Percentiles rank a stretch among this genome's conserved stretches.
Conservation (phyloP, 805 yeast species). For the Saturnispora zaruensis region DNA sequence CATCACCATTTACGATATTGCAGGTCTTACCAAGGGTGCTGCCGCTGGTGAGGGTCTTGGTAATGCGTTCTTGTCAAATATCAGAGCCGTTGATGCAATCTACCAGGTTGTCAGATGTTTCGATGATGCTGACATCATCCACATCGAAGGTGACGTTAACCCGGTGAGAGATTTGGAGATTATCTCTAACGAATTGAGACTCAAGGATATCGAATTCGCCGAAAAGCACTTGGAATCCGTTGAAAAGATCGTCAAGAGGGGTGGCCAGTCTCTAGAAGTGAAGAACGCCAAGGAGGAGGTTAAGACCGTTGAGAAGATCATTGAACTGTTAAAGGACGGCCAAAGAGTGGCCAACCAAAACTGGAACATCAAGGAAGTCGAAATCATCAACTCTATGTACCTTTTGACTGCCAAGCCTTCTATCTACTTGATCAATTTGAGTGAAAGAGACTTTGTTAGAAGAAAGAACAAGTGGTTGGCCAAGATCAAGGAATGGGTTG, state of each 20-base stretch:
- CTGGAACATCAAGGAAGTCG: constrained; percentile 61
- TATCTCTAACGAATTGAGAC: constrained; percentile 82
- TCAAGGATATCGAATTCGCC: constrained; percentile 93
- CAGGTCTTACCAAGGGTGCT: constrained; percentile 97
- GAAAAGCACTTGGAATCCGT: constrained; percentile 48
- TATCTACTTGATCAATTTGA: constrained; percentile 64
- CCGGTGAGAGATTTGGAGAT: constrained; percentile 93
- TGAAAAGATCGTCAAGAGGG: constrained; percentile 50
- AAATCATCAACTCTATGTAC: constrained; percentile 58
- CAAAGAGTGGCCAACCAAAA: constrained; percentile 48
- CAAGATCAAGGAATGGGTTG: constrained; percentile 58
- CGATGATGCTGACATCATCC: constrained; percentile 96
- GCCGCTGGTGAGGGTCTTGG: constrained; percentile 96
- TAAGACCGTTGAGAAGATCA: constrained; percentile 43
- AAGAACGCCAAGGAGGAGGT: constrained; percentile 58
- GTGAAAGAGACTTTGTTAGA: constrained; percentile 54
- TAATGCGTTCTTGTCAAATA: constrained; percentile 92
- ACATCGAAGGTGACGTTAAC: constrained; percentile 93
- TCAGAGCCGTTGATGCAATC: constrained; percentile 95
- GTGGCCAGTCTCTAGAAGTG: constrained; percentile 58
- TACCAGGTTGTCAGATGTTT: constrained; percentile 97
- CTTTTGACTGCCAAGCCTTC: constrained; percentile 87
- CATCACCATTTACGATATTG: constrained; percentile 92
- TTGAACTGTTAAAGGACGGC: constrained; percentile 60
- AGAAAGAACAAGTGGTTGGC: constrained; percentile 43